These are phyloP conservation scores for Physcomitrium patens DNA, from an alignment of 225 moss, liverwort and hornwort species.

Conservation along the genomic window DNA sequence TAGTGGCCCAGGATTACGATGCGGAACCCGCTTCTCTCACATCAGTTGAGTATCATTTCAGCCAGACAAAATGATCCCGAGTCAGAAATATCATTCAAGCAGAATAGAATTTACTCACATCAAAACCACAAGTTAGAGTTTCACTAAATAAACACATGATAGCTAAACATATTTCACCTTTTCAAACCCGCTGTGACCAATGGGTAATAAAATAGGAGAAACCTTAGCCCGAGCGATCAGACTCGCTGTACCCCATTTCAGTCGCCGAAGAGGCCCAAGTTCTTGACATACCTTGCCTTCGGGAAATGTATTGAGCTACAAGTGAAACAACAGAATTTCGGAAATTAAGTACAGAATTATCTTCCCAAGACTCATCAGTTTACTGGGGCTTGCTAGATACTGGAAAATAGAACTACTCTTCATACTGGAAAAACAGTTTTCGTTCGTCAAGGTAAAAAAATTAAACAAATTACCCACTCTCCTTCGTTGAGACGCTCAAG, in stretches of 20 bases:
- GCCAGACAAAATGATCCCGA: not conserved
- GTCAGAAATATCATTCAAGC: not conserved
- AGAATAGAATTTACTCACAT: not conserved
- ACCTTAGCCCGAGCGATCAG: slow-evolving; percentile 84
- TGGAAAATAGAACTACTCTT: not conserved
- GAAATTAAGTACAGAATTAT: slow-evolving; percentile 20
- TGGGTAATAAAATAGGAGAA: slow-evolving; percentile 87
- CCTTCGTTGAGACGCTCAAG: slow-evolving; percentile 83
- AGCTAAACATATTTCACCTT: slow-evolving; percentile 56
- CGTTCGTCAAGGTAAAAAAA: not conserved
- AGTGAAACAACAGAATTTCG: slow-evolving; percentile 26
- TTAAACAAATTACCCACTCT: slow-evolving; percentile 65
- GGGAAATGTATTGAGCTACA: slow-evolving; percentile 90
- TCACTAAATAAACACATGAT: not conserved
- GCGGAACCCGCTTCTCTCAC: not conserved
- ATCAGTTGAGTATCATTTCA: slow-evolving; percentile 6
- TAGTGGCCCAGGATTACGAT: not conserved
- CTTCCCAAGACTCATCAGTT: slow-evolving; percentile 8
- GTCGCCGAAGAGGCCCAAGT: slow-evolving; percentile 66
- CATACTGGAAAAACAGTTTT: not conserved
- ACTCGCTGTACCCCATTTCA: slow-evolving; percentile 98
- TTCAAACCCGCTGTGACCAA: slow-evolving; percentile 93
- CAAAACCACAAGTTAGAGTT: slow-evolving; percentile 6
- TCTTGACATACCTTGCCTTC: slow-evolving; percentile 93
- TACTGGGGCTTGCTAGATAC: slow-evolving; percentile 11